Percentiles rank a stretch among this genome's conserved stretches.
Evolutionary conservation across 2,329 filamentous ascomycete genomes (phyloP).

Genomic region (Penicillium sp.): DNA sequence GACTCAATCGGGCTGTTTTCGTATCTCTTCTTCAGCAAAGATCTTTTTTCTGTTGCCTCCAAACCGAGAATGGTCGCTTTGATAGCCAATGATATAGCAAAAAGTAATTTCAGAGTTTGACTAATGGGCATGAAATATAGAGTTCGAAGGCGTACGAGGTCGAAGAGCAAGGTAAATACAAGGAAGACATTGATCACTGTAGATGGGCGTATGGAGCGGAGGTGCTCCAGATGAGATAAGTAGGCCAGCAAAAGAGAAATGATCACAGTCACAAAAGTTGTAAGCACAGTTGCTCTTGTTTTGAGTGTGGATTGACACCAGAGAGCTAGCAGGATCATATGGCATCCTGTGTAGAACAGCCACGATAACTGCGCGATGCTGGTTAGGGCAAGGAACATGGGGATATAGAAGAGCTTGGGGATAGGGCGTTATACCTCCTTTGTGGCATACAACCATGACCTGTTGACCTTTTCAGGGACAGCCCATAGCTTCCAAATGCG

Average conservation of each 20-base stretch:
- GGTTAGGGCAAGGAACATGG: neutral
- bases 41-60: constrained; percentile 44
- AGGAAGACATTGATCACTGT: constrained; percentile 14
- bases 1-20: constrained; percentile 17
- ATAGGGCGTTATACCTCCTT: constrained; percentile 8
- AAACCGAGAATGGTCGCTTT: constrained; percentile 42
- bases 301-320: constrained; percentile 12
- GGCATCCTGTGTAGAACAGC: constrained; percentile 11
- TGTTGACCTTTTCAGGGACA: constrained; percentile 15
- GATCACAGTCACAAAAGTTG: constrained; percentile 2
- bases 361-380: constrained; percentile 4
- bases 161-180: constrained; percentile 9
- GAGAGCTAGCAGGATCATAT: constrained; percentile 9
- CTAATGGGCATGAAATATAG: constrained; percentile 14
- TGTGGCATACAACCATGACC: constrained; percentile 17
- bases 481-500: constrained; percentile 7
- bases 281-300: constrained; percentile 13
- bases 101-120: constrained; percentile 5
- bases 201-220: constrained; percentile 17
- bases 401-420: neutral
- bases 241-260: constrained; percentile 7
- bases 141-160: constrained; percentile 17
- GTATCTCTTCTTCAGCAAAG: constrained; percentile 13
- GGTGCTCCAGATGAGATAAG: constrained; percentile 19
- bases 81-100: constrained; percentile 20